Evolutionary conservation across 345 rosid genomes (phyloP), one percentile per base, ranked within the genome.

Genomic region (Fremontodendron californicum): DNA sequence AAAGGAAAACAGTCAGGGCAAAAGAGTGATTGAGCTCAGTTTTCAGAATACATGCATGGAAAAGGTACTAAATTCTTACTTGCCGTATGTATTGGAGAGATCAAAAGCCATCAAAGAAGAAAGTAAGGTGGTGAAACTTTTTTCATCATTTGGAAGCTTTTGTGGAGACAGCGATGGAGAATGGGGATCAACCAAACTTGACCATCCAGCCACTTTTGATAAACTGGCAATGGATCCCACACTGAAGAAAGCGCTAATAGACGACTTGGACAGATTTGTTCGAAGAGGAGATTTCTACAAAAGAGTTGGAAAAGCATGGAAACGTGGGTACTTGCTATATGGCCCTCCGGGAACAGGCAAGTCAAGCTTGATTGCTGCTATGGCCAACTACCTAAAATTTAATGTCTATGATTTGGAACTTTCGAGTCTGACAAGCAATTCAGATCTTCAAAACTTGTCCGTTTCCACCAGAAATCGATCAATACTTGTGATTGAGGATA

Each of bases 181-280:
- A 5, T 78, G 79, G 81, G 31, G 69, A 21, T 82, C 79, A 7
- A 78, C 45, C 39, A 72, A 75, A 57, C 81, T 82, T 46, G 58
- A 77, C 6, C 85, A 82, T 75, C 85, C 80, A 39, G 79, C 83
- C 21, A 82, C 82, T 43, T 82, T 80, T 25, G 80, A 85, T 23
- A 80, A 69, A 12, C 58, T 75, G 69, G 80, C 85, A 16, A 82
- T 82, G 82, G 83, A 85, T 21, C 78, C 54, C 1, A 6, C 69
- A 4, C 4, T 55, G 4, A 55, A 55, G 29, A 23, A 55, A 21
- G 61, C 7, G 31, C 8, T 55, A 45, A 77, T 79, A 43, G 85
- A 79, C 27, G 85, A 82, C 60, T 66, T 84, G 80, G 83, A 82
- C 70, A 77, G 82, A 27, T 85, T 78, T 68, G 70, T 62, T 43